These are phyloP conservation scores for Austroboletus niveus DNA, from an alignment of 1,284 basidiomycete species.

Conservation along the genomic window DNA sequence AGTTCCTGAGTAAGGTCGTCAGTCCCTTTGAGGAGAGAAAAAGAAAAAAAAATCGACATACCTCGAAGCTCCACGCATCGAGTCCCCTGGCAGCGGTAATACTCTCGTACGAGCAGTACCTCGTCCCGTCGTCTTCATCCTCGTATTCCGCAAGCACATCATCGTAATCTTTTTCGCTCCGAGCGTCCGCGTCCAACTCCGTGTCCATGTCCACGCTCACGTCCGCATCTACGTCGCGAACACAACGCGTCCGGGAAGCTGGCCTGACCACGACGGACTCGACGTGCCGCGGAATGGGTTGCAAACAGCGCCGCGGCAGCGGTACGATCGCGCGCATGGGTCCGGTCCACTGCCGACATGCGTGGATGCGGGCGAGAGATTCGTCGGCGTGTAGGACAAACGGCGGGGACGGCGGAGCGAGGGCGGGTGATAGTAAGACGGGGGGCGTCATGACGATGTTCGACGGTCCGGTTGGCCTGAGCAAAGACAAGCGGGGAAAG, in stretches of 20 bases:
- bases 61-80: slow-evolving; percentile 29
- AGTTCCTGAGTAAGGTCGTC: slow-evolving; percentile 16
- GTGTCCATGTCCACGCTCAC: background rate
- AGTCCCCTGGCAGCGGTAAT: slow-evolving; percentile 29
- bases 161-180: background rate
- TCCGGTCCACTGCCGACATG: slow-evolving; percentile 20
- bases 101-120: slow-evolving; percentile 25
- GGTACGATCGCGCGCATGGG: slow-evolving; percentile 27
- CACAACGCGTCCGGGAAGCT: background rate
- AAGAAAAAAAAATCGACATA: slow-evolving; percentile 1
- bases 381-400: background rate
- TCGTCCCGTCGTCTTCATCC: background rate
- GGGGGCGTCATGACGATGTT: background rate
- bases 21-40: background rate
- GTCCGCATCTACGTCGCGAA: background rate
- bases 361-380: background rate
- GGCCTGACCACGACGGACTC: too few relatives aligned
- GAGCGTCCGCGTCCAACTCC: background rate
- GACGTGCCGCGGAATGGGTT: background rate
- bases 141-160: background rate
- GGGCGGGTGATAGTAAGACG: background rate
- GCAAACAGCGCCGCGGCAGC: slow-evolving; percentile 9
- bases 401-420: background rate
- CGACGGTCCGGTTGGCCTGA: too few relatives aligned
- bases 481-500: background rate